Evolutionary conservation across 2,329 filamentous ascomycete species (phyloP), one percentile per base, ranked within the genome.

Genomic region (Talaromyces islandicus): DNA sequence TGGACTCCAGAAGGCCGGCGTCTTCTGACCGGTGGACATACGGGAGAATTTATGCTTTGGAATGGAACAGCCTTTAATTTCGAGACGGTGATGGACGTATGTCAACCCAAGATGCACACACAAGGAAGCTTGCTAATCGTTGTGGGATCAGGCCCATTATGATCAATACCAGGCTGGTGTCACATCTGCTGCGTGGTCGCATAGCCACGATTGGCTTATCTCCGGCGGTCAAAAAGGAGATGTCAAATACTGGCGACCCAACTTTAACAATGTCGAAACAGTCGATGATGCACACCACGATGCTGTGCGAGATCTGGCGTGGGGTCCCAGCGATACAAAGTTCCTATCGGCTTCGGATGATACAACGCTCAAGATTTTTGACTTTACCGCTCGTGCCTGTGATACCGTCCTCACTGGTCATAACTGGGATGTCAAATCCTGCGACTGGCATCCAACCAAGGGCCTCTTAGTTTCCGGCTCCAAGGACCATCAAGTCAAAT

Each of bases 1-100:
- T 99, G 94, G 94, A 99, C 95, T 17, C 94, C 94, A 7, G 94
- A 99, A 75, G 94, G 94, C 29, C 88, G 94, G 63, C 84, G 94
- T 66, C 79, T 99, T 60, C 82, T 99, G 71, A 97, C 94, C 0
- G 94, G 92, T 24, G 96, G 92, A 0, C 96, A 92, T 66, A 97
- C 93, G 73, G 94, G 94, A 70, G 94, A 99, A 73, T 99, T 99
- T 70, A 99, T 95, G 43, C 78, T 99, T 3, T 99, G 94, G 94
- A 99, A 99, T 73, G 94, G 94, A 64, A 97, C 93, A 50, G 93
- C 92, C 25, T 99, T 99, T 83, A 97, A 99, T 75, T 99, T 99
- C 69, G 94, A 99, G 78, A 97, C 94, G 3, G 97, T 99, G 29
- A 97, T 97, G 90, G 92, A 96, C 74, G 79, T 81, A 66, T 57